phyloP scores from a whole-genome alignment of 805 yeast species.

The Brettanomyces naardenensis region DNA sequence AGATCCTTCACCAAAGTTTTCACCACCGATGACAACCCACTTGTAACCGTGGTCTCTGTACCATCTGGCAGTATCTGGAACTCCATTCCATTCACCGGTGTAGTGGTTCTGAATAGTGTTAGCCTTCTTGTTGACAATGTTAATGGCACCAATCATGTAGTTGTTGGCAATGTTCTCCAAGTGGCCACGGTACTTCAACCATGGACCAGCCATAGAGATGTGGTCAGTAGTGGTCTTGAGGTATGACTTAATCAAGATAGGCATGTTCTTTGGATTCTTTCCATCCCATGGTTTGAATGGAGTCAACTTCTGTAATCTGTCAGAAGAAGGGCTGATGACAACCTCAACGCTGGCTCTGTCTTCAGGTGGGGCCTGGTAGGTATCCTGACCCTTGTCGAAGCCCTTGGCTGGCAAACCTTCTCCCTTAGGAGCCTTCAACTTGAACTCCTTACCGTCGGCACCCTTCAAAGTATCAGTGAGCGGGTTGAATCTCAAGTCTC shows the following conservation, averaged over 20 bases:
- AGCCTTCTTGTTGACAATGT: constrained; percentile 93
- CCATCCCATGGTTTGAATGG: constrained; percentile 98
- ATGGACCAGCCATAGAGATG: constrained; percentile 99
- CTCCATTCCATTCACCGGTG: constrained; percentile 90
- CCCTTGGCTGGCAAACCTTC: constrained; percentile 78
- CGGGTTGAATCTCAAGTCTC: constrained; percentile 89
- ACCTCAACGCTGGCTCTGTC: constrained; percentile 74
- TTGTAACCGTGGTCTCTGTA: constrained; percentile 89
- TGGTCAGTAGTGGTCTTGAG: constrained; percentile 99
- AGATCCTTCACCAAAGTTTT: constrained; percentile 99
- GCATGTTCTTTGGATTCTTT: constrained; percentile 81
- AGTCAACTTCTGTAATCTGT: constrained; percentile 89
- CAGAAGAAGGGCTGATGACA: constrained; percentile 79
- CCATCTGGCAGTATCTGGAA: constrained; percentile 92
- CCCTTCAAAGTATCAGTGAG: constrained; percentile 73
- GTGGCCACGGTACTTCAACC: constrained; percentile 99
- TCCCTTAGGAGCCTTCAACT: constrained; percentile 74
- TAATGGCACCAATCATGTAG: constrained; percentile 99
- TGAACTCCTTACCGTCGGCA: constrained; percentile 64
- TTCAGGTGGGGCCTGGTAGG: constrained; percentile 94
- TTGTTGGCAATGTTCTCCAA: constrained; percentile 97
- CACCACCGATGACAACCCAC: constrained; percentile 99
- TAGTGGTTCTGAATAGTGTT: constrained; percentile 82
- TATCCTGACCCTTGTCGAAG: constrained; percentile 57
- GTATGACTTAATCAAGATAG: constrained; percentile 89